Evolutionary conservation across 306 rosid genomes (phyloP).

Genomic region (Malus asiatica): DNA sequence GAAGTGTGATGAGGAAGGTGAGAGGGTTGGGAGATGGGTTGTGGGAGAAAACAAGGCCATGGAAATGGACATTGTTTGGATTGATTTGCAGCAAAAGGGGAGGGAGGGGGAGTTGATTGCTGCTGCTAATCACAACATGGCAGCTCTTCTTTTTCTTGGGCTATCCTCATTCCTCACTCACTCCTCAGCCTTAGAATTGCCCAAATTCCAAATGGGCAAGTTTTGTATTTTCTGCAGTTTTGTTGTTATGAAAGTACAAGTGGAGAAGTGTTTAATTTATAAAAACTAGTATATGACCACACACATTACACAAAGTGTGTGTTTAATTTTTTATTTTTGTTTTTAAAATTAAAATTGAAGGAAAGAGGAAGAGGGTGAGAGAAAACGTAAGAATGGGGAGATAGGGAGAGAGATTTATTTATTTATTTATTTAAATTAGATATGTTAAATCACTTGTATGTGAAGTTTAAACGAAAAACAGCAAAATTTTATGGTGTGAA

Average conservation of each 20-base stretch:
- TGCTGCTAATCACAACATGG: constrained; percentile 25
- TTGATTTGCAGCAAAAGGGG: neutral
- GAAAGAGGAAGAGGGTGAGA: no score
- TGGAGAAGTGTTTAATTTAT: neutral
- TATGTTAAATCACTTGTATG: no score
- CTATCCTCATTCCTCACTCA: constrained; percentile 7
- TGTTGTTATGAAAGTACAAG: neutral
- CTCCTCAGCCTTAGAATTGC: neutral
- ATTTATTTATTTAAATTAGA: no score
- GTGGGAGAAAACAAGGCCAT: constrained; percentile 74
- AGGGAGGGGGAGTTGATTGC: neutral
- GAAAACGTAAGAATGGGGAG: no score
- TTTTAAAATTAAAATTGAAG: no score
- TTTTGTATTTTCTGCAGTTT: neutral
- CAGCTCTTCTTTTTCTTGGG: neutral
- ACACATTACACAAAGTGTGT: no score
- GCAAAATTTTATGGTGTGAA: no score
- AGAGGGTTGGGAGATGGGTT: constrained; percentile 33
- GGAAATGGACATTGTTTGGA: constrained; percentile 39
- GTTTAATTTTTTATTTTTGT: no score
- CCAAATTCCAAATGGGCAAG: neutral
- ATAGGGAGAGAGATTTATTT: no score
- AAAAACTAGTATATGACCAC: no score
- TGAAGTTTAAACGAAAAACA: no score
- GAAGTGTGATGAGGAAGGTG: constrained; percentile 32